Percentiles rank a stretch among this genome's conserved stretches.
These are phyloP conservation scores for Adansonia gregorii DNA, from an alignment of 441 rosid genomes.

Conservation along the genomic window DNA sequence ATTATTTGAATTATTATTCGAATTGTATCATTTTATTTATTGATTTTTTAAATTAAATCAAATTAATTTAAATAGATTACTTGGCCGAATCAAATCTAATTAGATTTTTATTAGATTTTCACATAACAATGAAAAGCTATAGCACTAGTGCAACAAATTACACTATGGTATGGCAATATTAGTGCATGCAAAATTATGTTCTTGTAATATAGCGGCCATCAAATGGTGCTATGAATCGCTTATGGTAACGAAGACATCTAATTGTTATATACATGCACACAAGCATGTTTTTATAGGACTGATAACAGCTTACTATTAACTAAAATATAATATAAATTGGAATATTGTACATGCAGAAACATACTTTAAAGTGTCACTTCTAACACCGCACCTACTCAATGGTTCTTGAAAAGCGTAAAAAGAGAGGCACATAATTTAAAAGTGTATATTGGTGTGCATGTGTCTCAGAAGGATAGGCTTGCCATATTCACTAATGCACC, in stretches of 20 bases:
- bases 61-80: too few species aligned
- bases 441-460: neutral
- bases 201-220: neutral
- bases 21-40: too few species aligned
- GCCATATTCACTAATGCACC: neutral
- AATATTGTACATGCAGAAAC: neutral
- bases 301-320: neutral
- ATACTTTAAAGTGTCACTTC: neutral
- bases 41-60: too few species aligned
- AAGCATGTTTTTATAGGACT: neutral
- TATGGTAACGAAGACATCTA: neutral
- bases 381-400: neutral
- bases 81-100: too few species aligned
- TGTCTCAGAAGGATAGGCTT: neutral
- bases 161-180: neutral
- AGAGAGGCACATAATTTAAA: neutral
- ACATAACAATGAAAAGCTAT: conserved; percentile 7
- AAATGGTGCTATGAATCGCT: neutral
- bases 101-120: too few species aligned
- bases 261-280: neutral
- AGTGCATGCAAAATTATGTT: neutral
- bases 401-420: neutral
- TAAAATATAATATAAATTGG: neutral
- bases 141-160: neutral
- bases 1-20: too few species aligned